Base-by-base conservation (phyloP, 106 monocot genomes). In the Dendrobium chrysotoxum region DNA sequence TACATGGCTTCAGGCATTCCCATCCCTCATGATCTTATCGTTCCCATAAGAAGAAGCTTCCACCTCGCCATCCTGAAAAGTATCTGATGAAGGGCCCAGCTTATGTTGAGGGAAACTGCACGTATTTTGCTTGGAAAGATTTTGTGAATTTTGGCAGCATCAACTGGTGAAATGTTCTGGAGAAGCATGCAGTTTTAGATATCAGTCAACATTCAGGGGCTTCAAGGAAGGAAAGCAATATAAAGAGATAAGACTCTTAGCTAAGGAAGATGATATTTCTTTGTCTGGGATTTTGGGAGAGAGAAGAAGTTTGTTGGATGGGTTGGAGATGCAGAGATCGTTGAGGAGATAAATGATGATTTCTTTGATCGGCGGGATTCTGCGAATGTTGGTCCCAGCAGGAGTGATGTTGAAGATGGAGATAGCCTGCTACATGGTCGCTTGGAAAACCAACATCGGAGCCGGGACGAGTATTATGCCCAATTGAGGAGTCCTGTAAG, bases 31-130 rank as follows among this genome's bases (percentile, higher is more conserved):
- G 35, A 35, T 35, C 35, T 35, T 3, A 35, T 35, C 3, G 35
- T 3, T 35, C 35, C 35, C 35, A 35, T 35, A 35, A 35, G 35
- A 35, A 35, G 35, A 35, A 35, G 3, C 86, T 92, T 35, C 86
- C 97, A 26, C 91, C 92, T 45, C 89, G 89, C 2, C 97, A 98
- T 68, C 96, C 94, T 30, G 92, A 91, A 57, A 94, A 94, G 85
- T 98, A 94, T 85, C 79, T 94, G 50, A 90, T 85, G 87, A 94
- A 94, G 86, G 94, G 92, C 1, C 94, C 94, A 45, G 97, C 92
- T 17, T 98, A 98, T 86, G 97, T 94, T 81, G 92, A 94, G 82
- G 72, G 39, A 25, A 94, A 98, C 67, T 94, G 97, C 78, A 98
- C 94, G 13, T 98, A 98, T 78, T 92, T 88, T 83, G 80, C 92